Percentiles rank a stretch among this genome's conserved stretches.
Conservation (phyloP, 768 basidiomycete species). For the Lentinula detonsa region DNA sequence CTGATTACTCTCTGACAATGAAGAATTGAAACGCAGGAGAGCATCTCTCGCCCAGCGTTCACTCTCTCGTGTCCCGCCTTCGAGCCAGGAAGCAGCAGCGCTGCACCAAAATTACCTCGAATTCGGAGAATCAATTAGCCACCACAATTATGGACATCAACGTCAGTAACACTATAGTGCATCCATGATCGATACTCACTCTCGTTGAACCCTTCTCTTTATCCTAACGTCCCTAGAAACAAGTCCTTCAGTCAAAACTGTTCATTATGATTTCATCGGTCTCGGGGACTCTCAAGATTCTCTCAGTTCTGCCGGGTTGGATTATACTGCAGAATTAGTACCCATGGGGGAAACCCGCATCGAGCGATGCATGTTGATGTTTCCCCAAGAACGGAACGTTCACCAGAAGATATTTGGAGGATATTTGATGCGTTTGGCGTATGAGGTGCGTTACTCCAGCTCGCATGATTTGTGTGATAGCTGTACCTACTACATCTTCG, state of each 20-base stretch:
- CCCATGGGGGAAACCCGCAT: constrained; percentile 73
- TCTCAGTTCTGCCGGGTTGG: background rate
- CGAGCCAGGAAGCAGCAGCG: constrained; percentile 57
- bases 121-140: constrained; percentile 29
- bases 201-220: background rate
- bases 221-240: background rate
- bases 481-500: background rate
- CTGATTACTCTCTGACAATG: background rate
- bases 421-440: constrained; percentile 53
- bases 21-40: constrained; percentile 60
- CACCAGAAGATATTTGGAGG: constrained; percentile 85
- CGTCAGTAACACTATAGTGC: background rate
- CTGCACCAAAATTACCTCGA: constrained; percentile 67
- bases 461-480: background rate
- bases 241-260: background rate
- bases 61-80: constrained; percentile 68
- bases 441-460: constrained; percentile 40
- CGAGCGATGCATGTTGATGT: constrained; percentile 72
- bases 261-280: background rate
- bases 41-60: constrained; percentile 49
- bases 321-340: constrained; percentile 39
- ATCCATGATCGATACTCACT: no score
- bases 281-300: background rate
- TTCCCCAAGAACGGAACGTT: constrained; percentile 81
- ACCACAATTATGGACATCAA: constrained; percentile 17